phyloP scores from a whole-genome alignment of 2,329 filamentous ascomycete species.

The Teratosphaeria gauchensis region DNA sequence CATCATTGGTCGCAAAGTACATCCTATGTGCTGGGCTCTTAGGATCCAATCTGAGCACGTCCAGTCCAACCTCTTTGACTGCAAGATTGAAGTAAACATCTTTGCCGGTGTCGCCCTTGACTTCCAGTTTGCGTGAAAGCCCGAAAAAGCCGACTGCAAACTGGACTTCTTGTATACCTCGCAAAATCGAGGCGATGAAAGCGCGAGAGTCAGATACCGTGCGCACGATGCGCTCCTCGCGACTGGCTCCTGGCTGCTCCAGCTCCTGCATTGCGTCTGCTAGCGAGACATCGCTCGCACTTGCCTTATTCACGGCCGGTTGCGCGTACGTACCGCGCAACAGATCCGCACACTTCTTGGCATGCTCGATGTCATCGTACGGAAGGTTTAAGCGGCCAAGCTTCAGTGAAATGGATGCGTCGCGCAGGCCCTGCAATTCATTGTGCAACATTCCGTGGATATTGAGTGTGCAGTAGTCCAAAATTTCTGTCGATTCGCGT shows the following conservation, averaged over 20 bases:
- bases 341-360: conserved; percentile 46
- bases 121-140: conserved; percentile 67
- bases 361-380: conserved; percentile 70
- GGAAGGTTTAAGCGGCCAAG: conserved; percentile 83
- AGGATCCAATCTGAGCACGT: conserved; percentile 81
- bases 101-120: conserved; percentile 55
- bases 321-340: conserved; percentile 32
- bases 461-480: conserved; percentile 82
- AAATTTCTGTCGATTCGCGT: conserved; percentile 71
- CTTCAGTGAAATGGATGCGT: conserved; percentile 84
- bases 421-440: conserved; percentile 74
- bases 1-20: conserved; percentile 90
- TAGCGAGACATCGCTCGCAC: conserved; percentile 49
- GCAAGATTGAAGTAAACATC: conserved; percentile 76
- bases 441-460: conserved; percentile 85
- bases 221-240: conserved; percentile 61
- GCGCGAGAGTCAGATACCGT: conserved; percentile 88
- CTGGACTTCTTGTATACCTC: conserved; percentile 92
- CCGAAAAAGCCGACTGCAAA: conserved; percentile 88
- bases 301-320: conserved; percentile 19
- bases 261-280: conserved; percentile 66
- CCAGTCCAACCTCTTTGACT: conserved; percentile 93
- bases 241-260: conserved; percentile 53
- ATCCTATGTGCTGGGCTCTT: conserved; percentile 93
- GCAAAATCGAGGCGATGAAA: conserved; percentile 78